Conservation (phyloP, 2,329 filamentous ascomycete species). For the Pseudofabraea citricarpa region DNA sequence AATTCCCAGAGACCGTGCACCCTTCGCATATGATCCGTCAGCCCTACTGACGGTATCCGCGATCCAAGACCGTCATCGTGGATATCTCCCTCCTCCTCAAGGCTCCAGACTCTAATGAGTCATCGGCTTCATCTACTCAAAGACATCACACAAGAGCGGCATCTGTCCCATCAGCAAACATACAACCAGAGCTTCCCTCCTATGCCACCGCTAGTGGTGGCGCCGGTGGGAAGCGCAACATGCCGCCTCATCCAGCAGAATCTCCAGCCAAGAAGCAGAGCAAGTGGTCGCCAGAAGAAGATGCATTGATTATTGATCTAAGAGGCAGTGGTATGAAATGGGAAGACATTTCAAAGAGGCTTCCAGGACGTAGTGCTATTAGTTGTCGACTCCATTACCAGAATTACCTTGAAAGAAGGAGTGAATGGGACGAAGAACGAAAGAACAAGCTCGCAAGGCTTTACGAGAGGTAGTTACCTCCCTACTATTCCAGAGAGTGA, state of each 20-base stretch:
- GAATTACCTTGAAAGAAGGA: constrained; percentile 89
- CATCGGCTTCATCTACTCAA: constrained; percentile 43
- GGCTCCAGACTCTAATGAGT: constrained; percentile 68
- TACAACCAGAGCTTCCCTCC: constrained; percentile 17
- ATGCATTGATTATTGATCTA: constrained; percentile 88
- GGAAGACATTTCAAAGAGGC: constrained; percentile 92
- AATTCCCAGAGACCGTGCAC: constrained; percentile 14
- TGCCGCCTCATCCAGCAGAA: constrained; percentile 50
- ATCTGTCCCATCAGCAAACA: constrained; percentile 17
- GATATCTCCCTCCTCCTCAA: constrained; percentile 92
- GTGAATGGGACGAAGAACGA: constrained; percentile 95
- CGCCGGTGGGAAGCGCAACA: constrained; percentile 41
- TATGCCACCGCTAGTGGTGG: constrained; percentile 19
- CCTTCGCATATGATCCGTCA: constrained; percentile 27
- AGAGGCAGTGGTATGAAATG: constrained; percentile 93
- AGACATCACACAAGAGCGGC: constrained; percentile 26
- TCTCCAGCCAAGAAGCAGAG: constrained; percentile 89
- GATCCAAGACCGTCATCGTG: constrained; percentile 63
- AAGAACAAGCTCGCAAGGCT: constrained; percentile 94
- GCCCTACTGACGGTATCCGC: constrained; percentile 27
- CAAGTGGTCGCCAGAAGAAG: constrained; percentile 93
- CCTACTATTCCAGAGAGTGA: neutral
- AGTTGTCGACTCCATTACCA: constrained; percentile 94
- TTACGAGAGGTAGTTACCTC: constrained; percentile 75
- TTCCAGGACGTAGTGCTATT: constrained; percentile 88